Evolutionary conservation across 2,329 filamentous ascomycete genomes (phyloP), one percentile per base, ranked within the genome.

Genomic region (Aspergillus clavatus): DNA sequence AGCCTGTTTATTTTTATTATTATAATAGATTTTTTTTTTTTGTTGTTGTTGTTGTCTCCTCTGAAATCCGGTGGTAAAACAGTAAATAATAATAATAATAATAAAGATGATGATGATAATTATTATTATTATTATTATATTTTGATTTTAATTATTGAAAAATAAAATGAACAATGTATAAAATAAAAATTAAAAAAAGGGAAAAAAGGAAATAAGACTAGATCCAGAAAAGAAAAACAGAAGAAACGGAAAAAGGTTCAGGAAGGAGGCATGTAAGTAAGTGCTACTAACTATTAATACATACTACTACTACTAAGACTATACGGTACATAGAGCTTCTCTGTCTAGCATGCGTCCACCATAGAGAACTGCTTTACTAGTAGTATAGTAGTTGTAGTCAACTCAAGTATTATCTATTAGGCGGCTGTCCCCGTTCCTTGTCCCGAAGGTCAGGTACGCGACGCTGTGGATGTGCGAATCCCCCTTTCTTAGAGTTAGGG

Each of bases 361-460:
- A n/a, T n/a, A n/a, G n/a, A n/a, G n/a, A n/a, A n/a, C n/a, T n/a
- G n/a, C n/a, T n/a, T n/a, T n/a, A n/a, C n/a, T n/a, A n/a, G n/a
- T n/a, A n/a, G n/a, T n/a, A n/a, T n/a, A n/a, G n/a, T n/a, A n/a
- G n/a, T n/a, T n/a, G n/a, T n/a, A n/a, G n/a, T n/a, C n/a, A n/a
- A n/a, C n/a, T n/a, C n/a, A n/a, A n/a, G n/a, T n/a, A n/a, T n/a
- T n/a, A n/a, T n/a, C n/a, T n/a, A n/a, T n/a, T n/a, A n/a, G 22
- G 60, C 61, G 60, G 59, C 59, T 63, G 55, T 62, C 61, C 62
- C 62, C 52, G 27, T 42, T 52, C 45, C 50, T 46, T 56, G 59
- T 61, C 60, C 62, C 60, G 58, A 56, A 51, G 57, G 58, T 56
- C 52, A 64, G 61, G 61, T 57, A 59, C 58, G 54, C 53, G 50